Percentiles rank a stretch among this genome's conserved stretches.
phyloP scores from a whole-genome alignment of 306 rosid genomes.

The Vigna hirtella region DNA sequence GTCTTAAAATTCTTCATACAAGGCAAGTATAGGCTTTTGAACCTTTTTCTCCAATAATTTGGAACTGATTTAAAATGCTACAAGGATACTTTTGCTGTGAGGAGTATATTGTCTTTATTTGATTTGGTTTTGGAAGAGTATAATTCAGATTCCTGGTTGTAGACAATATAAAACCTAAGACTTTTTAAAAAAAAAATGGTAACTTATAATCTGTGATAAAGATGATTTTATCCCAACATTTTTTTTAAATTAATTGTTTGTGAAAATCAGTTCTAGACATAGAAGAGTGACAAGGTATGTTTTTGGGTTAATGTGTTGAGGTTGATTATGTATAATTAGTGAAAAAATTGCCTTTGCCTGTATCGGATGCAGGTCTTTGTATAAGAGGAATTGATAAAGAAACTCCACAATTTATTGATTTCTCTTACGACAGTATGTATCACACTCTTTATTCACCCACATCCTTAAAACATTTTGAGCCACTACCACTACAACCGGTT shows the following conservation, averaged over 20 bases:
- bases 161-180: neutral
- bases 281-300: neutral
- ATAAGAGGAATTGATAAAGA: neutral
- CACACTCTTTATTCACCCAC: neutral
- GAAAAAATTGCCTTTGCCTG: neutral
- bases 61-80: neutral
- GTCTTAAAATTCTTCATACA: neutral
- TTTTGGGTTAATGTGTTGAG: neutral
- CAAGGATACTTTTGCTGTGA: neutral
- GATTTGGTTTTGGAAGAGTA: slow-evolving; percentile 3
- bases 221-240: neutral
- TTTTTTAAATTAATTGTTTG: neutral
- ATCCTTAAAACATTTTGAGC: neutral
- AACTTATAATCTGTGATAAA: neutral
- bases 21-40: neutral
- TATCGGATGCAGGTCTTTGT: neutral
- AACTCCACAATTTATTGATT: neutral
- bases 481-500: neutral
- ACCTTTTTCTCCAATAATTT: neutral
- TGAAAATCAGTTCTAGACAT: neutral
- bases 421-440: neutral
- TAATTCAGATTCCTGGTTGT: neutral
- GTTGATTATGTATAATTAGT: neutral
- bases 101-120: neutral
- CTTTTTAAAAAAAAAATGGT: neutral